These are phyloP conservation scores for Pseudocercospora crystallina DNA, from an alignment of 2,329 filamentous ascomycete species.

Conservation along the genomic window DNA sequence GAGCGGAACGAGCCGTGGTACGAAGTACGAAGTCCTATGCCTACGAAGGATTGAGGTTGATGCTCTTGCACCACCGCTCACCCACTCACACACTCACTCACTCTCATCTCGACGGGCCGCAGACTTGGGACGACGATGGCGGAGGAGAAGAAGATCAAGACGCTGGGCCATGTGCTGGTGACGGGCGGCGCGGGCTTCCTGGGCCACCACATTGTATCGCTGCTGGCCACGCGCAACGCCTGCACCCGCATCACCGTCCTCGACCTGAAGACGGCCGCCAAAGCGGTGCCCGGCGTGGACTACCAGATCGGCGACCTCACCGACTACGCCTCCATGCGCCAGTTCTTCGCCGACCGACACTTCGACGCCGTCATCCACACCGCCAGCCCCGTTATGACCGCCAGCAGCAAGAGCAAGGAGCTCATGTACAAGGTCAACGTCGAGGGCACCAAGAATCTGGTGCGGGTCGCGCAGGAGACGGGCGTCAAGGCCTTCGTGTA, in stretches of 20 bases:
- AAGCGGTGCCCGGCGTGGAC: constrained; percentile 43
- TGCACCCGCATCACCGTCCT: constrained; percentile 48
- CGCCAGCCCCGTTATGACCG: constrained; percentile 45
- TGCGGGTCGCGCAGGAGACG: constrained; percentile 48
- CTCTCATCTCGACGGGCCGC: too few species aligned
- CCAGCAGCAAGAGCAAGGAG: constrained; percentile 35
- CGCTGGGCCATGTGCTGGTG: constrained; percentile 49
- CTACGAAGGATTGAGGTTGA: too few species aligned
- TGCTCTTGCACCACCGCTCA: too few species aligned
- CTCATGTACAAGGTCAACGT: constrained; percentile 54
- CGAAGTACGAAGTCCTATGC: too few species aligned
- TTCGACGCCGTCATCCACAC: constrained; percentile 53
- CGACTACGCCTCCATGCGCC: constrained; percentile 41
- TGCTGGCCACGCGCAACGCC: constrained; percentile 44
- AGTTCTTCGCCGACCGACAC: constrained; percentile 44
- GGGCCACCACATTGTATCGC: constrained; percentile 51
- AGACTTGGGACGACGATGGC: constrained; percentile 6
- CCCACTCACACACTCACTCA: too few species aligned
- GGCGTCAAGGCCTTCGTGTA: constrained; percentile 55
- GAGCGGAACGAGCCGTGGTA: too few species aligned
- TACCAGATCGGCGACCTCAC: constrained; percentile 55
- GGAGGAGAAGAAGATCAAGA: constrained; percentile 23
- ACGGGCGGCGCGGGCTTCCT: constrained; percentile 55
- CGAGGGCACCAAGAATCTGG: constrained; percentile 50
- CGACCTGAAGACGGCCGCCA: constrained; percentile 45